These are phyloP conservation scores for Oryza glumipatula DNA, from an alignment of 176 grass and related monocot species.

Conservation along the genomic window DNA sequence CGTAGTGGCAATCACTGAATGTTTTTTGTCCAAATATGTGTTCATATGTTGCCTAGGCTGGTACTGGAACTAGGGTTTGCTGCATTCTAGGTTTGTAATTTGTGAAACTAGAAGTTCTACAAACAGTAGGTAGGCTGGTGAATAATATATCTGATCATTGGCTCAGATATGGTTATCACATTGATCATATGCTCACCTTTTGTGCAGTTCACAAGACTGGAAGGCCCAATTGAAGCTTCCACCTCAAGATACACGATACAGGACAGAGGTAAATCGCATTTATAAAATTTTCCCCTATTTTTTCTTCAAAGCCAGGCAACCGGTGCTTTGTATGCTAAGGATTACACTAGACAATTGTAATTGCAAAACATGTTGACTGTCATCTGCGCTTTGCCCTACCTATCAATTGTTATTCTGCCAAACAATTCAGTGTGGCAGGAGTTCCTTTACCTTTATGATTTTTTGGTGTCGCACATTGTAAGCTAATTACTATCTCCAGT, in stretches of 20 bases:
- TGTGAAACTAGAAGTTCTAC: neutral
- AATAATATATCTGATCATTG: neutral
- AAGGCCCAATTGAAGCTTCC: constrained; percentile 88
- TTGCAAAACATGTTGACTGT: constrained; percentile 14
- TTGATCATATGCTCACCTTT: constrained; percentile 31
- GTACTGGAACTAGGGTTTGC: constrained; percentile 14
- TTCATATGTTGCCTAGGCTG: neutral
- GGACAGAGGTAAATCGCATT: constrained; percentile 70
- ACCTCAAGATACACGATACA: constrained; percentile 80
- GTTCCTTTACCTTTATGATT: neutral
- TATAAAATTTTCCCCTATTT: neutral
- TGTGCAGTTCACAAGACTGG: constrained; percentile 87
- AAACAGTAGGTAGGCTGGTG: neutral
- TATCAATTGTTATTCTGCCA: constrained; percentile 22
- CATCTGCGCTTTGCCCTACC: neutral
- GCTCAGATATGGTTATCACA: neutral
- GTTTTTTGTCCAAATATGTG: constrained; percentile 7
- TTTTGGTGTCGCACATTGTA: constrained; percentile 12
- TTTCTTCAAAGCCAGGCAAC: neutral
- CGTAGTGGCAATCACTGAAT: neutral
- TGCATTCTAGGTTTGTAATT: constrained; percentile 13
- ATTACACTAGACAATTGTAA: neutral
- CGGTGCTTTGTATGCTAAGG: neutral
- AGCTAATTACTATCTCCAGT: too few species aligned
- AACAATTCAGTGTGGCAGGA: neutral